Evolutionary conservation across 2,329 filamentous ascomycete genomes (phyloP), one percentile per base, ranked within the genome.

Genomic region (Diaporthe humulicola): DNA sequence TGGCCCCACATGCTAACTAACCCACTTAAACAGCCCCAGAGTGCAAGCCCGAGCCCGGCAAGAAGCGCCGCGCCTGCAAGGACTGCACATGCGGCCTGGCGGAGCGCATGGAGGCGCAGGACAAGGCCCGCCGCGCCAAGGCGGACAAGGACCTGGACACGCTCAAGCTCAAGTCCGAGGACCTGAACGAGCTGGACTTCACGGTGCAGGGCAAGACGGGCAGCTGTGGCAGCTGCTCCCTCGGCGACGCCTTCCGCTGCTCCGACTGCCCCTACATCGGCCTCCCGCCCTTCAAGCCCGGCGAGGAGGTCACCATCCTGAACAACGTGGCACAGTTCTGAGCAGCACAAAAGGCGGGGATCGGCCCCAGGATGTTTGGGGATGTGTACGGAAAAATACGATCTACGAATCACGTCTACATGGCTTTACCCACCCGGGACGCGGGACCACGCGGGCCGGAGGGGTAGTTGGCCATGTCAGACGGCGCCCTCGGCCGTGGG

Each of bases 181-280:
- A 99, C 82, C 86, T 99, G 66, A 92, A 91, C 70, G 96, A 98
- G 84, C 89, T 98, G 12, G 97, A 99, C 84, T 98, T 99, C 82
- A 99, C 97, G 0, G 95, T 98, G n/a, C 90, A 98, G 84, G 97
- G 97, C 79, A 98, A 98, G 87, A 94, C 96, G 8, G 96, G 97
- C 72, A 97, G 94, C 25, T 99, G 97, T 83, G 95, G 95, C 38
- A 98, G 96, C 85, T 98, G 97, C 84, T 93, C 95, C 38, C 88
- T 99, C 22, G 97, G 97, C 69, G 96, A 98, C 84, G 96, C 97
- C 4, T 95, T 95, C 86, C 88, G 93, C 54, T 95, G 93, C 82
- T 91, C 91, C 67, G 91, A 88, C 36, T 90, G 89, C 80, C 74
- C 74, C 19, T 76, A 76, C 61, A 76, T 98, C 80, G 96, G 96